phyloP scores from a whole-genome alignment of 306 rosid genomes.

The Chamaecrista fasciculata region DNA sequence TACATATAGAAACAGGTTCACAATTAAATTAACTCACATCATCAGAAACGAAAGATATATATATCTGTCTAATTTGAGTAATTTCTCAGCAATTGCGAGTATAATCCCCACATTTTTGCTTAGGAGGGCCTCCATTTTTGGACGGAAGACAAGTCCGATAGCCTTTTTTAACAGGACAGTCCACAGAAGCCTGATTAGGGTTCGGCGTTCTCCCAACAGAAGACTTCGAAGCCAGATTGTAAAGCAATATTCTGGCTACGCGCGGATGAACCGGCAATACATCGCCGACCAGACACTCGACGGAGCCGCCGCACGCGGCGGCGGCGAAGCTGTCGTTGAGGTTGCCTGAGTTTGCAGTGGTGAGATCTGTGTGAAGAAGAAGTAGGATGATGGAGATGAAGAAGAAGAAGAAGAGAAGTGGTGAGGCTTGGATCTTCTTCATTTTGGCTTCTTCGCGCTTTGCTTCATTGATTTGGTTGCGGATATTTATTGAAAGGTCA shows the following conservation, averaged over 20 bases:
- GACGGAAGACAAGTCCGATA: slow-evolving; percentile 36
- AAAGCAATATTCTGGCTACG: slow-evolving; percentile 34
- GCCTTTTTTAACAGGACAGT: background rate
- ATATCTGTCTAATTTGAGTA: too few species aligned
- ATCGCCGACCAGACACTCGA: slow-evolving; percentile 27
- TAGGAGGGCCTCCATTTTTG: background rate
- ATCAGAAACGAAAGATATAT: too few species aligned
- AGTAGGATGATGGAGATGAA: slow-evolving; percentile 7
- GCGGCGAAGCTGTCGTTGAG: slow-evolving; percentile 1
- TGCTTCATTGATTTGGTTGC: too few species aligned
- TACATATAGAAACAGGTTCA: too few species aligned
- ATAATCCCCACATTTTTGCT: slow-evolving; percentile 3
- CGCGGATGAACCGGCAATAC: slow-evolving; percentile 26
- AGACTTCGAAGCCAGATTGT: background rate
- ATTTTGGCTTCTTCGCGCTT: background rate
- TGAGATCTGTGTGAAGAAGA: slow-evolving; percentile 24
- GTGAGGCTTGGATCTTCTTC: slow-evolving; percentile 18
- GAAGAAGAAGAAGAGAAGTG: background rate
- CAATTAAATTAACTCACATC: too few species aligned
- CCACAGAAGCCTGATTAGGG: slow-evolving; percentile 3
- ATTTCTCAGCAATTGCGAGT: slow-evolving; percentile 22
- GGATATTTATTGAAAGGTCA: too few species aligned
- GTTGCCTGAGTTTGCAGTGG: background rate
- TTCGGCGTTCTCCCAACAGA: slow-evolving; percentile 8
- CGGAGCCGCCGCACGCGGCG: background rate